Conservation (phyloP, 768 basidiomycete genomes). For the Macrolepiota fuliginosa region DNA sequence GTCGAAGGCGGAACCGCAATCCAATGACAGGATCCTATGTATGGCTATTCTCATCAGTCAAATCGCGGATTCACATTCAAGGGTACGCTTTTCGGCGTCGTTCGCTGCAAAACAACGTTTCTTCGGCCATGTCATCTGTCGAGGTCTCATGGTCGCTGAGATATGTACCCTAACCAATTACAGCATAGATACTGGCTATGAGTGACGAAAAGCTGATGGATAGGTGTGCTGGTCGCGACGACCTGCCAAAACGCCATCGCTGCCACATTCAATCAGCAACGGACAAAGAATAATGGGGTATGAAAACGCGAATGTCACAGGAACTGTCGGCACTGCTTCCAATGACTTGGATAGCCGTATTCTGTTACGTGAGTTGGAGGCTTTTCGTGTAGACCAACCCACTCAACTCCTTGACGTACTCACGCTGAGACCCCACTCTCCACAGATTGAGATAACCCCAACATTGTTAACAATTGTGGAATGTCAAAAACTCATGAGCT, state of each 20-base stretch:
- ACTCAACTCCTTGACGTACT: neutral
- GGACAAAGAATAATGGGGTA: neutral
- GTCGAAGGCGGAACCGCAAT: slow-evolving; percentile 5
- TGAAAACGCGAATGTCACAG: neutral
- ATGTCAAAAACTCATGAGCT: neutral
- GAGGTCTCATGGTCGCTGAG: neutral
- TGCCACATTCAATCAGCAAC: slow-evolving; percentile 10
- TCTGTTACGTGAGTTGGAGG: neutral
- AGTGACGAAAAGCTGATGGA: neutral
- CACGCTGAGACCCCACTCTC: neutral
- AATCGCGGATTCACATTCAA: neutral
- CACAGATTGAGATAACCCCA: neutral
- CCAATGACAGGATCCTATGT: neutral
- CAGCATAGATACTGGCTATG: neutral
- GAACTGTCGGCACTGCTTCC: neutral
- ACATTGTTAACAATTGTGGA: neutral
- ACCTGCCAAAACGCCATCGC: neutral
- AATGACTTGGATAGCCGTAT: neutral
- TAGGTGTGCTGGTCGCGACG: neutral
- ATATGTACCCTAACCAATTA: neutral
- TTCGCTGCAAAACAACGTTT: neutral
- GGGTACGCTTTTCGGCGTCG: neutral
- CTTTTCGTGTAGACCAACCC: neutral
- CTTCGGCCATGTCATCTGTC: neutral
- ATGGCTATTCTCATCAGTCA: slow-evolving; percentile 6